phyloP scores from a whole-genome alignment of 2,329 filamentous ascomycete genomes.

The Escovopsis sp. region DNA sequence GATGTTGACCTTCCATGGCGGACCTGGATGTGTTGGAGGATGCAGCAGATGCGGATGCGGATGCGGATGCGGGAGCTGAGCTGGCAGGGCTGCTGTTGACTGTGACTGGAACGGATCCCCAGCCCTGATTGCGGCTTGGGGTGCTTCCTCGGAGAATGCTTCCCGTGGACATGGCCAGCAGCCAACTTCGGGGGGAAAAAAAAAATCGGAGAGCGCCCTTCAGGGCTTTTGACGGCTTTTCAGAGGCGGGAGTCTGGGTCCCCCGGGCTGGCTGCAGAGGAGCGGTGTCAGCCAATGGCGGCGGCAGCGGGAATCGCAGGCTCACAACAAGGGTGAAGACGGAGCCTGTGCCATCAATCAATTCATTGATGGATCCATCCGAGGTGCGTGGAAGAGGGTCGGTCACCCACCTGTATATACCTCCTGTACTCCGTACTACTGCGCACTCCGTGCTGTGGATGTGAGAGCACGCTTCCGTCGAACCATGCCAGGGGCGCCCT shows the following conservation, averaged over 20 bases:
- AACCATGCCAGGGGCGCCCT: no score
- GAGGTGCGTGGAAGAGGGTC: not conserved
- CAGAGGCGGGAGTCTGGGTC: slow-evolving; percentile 1
- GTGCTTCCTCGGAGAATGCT: slow-evolving; percentile 52
- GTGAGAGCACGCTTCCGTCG: no score
- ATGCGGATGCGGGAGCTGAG: not conserved
- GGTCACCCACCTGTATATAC: slow-evolving; percentile 1
- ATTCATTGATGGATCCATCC: no score
- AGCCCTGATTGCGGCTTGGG: slow-evolving; percentile 45
- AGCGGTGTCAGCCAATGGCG: slow-evolving; percentile 6
- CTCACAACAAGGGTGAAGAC: slow-evolving; percentile 5
- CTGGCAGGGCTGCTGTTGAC: slow-evolving; percentile 33
- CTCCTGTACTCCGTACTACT: no score
- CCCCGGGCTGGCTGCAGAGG: slow-evolving; percentile 3
- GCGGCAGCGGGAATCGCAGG: slow-evolving; percentile 5
- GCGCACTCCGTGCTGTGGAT: no score
- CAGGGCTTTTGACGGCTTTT: slow-evolving; percentile 1
- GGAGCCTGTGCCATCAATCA: not conserved
- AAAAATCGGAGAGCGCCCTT: not conserved
- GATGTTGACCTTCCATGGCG: slow-evolving; percentile 48
- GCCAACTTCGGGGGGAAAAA: not conserved
- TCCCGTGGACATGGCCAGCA: slow-evolving; percentile 25
- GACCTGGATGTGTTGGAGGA: slow-evolving; percentile 59
- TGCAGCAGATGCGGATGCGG: slow-evolving; percentile 2
- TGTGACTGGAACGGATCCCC: slow-evolving; percentile 44